Conservation (phyloP, 2,329 filamentous ascomycete genomes). For the Phaeosphaeriaceae sp. region DNA sequence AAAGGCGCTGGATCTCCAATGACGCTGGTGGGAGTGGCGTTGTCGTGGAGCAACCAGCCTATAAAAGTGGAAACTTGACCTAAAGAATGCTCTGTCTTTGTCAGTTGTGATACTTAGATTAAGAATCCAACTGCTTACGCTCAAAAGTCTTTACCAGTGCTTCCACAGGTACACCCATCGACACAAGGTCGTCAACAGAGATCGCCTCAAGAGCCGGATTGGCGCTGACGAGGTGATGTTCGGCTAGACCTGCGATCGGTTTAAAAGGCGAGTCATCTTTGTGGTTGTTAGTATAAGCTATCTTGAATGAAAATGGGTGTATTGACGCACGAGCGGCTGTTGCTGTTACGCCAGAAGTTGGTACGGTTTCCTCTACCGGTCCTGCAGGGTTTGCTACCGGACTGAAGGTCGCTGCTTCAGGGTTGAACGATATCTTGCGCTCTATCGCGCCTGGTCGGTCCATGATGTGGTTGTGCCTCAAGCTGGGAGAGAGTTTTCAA, state of each 20-base stretch:
- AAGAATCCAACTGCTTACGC: background rate
- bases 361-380: background rate
- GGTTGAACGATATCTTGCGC: constrained; percentile 17
- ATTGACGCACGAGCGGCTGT: background rate
- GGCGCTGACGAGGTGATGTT: background rate
- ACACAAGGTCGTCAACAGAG: background rate
- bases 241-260: background rate
- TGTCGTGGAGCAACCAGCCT: background rate
- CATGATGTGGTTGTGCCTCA: background rate
- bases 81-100: background rate
- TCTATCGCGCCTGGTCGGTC: background rate
- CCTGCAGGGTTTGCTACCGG: constrained; percentile 5
- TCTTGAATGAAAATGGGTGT: background rate
- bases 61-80: background rate
- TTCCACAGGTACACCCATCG: constrained; percentile 1
- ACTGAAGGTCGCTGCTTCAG: constrained; percentile 19
- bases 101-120: background rate
- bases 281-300: background rate
- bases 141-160: constrained; percentile 2
- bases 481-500: background rate
- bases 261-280: constrained; percentile 13
- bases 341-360: background rate
- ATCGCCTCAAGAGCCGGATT: background rate
- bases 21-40: background rate
- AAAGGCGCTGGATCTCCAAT: background rate